phyloP scores from a whole-genome alignment of 78 protist genomes.

The Dictyostelium purpureum region DNA sequence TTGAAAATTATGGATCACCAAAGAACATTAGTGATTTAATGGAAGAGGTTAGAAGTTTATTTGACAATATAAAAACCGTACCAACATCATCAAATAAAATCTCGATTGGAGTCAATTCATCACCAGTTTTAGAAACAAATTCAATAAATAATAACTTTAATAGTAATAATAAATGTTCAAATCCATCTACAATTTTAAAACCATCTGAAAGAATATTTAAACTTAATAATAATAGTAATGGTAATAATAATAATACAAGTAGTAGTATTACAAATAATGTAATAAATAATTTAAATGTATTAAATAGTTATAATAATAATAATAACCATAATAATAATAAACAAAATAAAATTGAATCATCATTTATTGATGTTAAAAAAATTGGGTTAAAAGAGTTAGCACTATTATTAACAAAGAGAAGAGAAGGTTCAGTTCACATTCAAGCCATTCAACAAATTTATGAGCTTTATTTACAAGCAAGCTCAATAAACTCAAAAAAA shows the following conservation, averaged over 20 bases:
- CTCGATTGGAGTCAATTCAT: not conserved
- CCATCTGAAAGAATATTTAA: conserved; percentile 24
- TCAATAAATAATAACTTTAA: not conserved
- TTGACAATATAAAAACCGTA: conserved; percentile 1
- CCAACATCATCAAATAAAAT: not conserved
- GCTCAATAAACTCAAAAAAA: not conserved
- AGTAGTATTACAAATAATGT: not conserved
- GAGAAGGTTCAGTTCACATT: conserved; percentile 45
- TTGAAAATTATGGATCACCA: conserved; percentile 61
- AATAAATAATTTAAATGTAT: conserved; percentile 3
- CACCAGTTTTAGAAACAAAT: not conserved
- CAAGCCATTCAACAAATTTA: conserved; percentile 52
- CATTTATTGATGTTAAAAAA: conserved; percentile 24
- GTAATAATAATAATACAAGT: not conserved
- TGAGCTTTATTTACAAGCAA: conserved; percentile 9
- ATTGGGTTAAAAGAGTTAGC: conserved; percentile 44
- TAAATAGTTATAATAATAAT: not conserved
- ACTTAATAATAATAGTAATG: not conserved
- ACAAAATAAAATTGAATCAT: conserved; percentile 10
- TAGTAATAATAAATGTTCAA: not conserved
- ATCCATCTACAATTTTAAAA: not conserved
- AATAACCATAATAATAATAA: not conserved
- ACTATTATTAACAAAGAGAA: conserved; percentile 26
- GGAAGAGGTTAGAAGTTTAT: conserved; percentile 45
- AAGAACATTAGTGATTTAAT: conserved; percentile 23